A percentile compares a stretch with the other conserved stretches of the same genome.
Evolutionary conservation across 306 rosid genomes (phyloP).

Genomic region (Rosa chinensis): DNA sequence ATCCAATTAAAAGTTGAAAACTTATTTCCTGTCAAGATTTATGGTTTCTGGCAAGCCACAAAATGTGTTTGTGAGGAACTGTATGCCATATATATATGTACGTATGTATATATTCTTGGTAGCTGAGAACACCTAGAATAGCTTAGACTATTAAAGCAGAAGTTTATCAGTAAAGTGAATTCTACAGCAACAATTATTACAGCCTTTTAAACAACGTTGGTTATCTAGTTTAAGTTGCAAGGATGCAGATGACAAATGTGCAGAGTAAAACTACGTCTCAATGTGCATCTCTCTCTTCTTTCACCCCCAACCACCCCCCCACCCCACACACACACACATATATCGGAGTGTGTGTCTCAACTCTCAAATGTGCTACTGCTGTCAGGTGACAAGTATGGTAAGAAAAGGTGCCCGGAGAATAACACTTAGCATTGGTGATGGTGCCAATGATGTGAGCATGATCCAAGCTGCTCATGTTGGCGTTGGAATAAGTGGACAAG

Average conservation of each 20-base stretch:
- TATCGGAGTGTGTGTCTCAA: background rate
- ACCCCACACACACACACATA: too few species aligned
- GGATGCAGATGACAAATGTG: background rate
- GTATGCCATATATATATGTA: background rate
- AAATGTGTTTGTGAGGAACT: background rate
- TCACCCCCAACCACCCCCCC: accelerated
- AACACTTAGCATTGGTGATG: constrained; percentile 96
- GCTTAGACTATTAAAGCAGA: background rate
- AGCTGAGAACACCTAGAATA: background rate
- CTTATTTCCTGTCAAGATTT: background rate
- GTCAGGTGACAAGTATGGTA: constrained; percentile 91
- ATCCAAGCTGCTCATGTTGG: constrained; percentile 99
- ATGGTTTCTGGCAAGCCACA: background rate
- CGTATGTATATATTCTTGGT: background rate
- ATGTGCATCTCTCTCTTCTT: too few species aligned
- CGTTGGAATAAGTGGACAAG: constrained; percentile 92
- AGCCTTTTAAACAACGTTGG: background rate
- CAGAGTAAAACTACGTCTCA: background rate
- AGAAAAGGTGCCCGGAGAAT: constrained; percentile 87
- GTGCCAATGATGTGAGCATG: constrained; percentile 99
- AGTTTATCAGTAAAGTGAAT: background rate
- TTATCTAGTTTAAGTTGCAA: background rate
- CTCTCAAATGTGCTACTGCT: constrained; percentile 10
- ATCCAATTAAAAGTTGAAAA: background rate
- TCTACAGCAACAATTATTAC: background rate